A percentile compares a stretch with the other conserved stretches of the same genome.
Evolutionary conservation across 2,329 filamentous ascomycete genomes (phyloP).

Genomic region (Didymella sp.): DNA sequence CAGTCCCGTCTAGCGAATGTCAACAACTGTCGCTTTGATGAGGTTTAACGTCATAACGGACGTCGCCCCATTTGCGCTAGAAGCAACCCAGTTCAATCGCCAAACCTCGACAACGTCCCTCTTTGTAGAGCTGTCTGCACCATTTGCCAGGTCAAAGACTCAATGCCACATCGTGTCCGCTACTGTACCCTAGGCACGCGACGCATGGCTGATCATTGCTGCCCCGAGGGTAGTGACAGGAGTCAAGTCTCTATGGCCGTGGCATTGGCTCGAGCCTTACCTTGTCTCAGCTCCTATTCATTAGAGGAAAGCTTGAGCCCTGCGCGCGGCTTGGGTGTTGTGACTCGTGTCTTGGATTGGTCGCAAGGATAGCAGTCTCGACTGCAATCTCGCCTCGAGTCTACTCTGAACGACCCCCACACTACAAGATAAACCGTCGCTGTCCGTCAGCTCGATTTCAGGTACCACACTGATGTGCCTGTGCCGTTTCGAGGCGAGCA

Average conservation of each 20-base stretch:
- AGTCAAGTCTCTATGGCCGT: conserved; percentile 9
- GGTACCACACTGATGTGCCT: conserved; percentile 7
- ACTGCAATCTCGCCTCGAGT: neutral
- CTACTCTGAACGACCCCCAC: neutral
- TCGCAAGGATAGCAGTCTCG: neutral
- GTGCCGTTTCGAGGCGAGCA: conserved; percentile 12
- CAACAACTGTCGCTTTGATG: conserved; percentile 4
- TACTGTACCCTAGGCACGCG: conserved; percentile 9
- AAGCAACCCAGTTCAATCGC: conserved; percentile 7
- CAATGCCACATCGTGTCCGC: neutral
- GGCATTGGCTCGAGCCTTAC: conserved; percentile 17
- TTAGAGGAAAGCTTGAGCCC: conserved; percentile 6
- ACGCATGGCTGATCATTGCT: conserved; percentile 16
- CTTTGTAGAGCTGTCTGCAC: conserved; percentile 6
- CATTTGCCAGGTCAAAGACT: conserved; percentile 4
- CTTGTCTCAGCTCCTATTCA: conserved; percentile 16
- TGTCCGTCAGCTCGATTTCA: conserved; percentile 4
- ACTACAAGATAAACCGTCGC: neutral
- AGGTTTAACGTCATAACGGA: conserved; percentile 15
- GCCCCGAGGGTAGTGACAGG: neutral
- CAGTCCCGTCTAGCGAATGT: conserved; percentile 5
- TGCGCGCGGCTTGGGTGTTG: conserved; percentile 5
- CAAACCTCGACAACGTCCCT: conserved; percentile 2
- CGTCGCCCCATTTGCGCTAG: conserved; percentile 12
- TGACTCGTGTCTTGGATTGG: conserved; percentile 2